phyloP scores from a whole-genome alignment of 805 yeast species.

The Saccharomycopsis guyanensis region DNA sequence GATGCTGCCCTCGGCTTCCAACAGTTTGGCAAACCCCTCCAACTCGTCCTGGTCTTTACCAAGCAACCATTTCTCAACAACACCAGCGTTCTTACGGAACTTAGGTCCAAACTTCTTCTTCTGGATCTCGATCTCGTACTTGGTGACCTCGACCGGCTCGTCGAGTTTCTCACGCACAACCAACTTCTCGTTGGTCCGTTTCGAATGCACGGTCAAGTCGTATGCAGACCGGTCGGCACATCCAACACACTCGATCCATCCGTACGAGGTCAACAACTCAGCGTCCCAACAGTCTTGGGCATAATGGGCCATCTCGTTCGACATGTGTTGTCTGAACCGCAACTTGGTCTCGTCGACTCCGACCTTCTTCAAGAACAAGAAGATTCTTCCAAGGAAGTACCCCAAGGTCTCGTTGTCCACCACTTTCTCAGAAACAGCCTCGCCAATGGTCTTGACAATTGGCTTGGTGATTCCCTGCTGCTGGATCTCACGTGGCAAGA shows the following conservation, averaged over 20 bases:
- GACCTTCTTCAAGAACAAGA: constrained; percentile 71
- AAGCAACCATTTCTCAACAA: constrained; percentile 73
- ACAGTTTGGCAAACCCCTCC: constrained; percentile 66
- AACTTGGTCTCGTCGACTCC: constrained; percentile 82
- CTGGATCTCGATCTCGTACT: constrained; percentile 76
- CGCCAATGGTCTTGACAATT: constrained; percentile 65
- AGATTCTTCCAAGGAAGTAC: constrained; percentile 91
- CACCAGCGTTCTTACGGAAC: constrained; percentile 95
- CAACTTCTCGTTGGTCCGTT: constrained; percentile 89
- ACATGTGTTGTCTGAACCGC: constrained; percentile 98
- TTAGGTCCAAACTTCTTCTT: constrained; percentile 97
- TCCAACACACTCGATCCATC: constrained; percentile 99
- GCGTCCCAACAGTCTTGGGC: constrained; percentile 99
- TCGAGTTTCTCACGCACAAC: constrained; percentile 88
- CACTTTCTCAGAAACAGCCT: constrained; percentile 81
- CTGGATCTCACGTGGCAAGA: constrained; percentile 84
- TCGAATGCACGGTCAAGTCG: constrained; percentile 91
- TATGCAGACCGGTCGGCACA: constrained; percentile 99
- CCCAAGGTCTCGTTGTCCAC: constrained; percentile 97
- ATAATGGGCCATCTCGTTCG: constrained; percentile 99
- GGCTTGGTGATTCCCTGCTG: constrained; percentile 73
- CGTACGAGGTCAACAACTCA: constrained; percentile 89
- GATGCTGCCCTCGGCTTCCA: constrained; percentile 52
- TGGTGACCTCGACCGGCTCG: constrained; percentile 76
- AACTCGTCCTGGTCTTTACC: constrained; percentile 78